phyloP scores from a whole-genome alignment of 208 protist genomes.

The Porcisia hertigi region DNA sequence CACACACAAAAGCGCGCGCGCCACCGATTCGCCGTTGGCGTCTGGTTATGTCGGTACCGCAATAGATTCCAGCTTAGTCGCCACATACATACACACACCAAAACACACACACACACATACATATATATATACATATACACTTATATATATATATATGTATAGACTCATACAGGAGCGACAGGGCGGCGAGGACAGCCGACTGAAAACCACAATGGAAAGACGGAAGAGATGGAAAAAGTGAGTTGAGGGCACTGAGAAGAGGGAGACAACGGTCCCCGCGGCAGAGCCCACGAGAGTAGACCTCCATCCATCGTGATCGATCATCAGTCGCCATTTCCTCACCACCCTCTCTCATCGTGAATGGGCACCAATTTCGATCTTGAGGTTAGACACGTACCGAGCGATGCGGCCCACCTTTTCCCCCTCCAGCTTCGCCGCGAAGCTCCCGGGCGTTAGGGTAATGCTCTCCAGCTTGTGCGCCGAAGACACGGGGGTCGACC shows the following conservation, averaged over 20 bases:
- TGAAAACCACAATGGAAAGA: background rate
- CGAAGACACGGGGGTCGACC: background rate
- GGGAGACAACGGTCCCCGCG: background rate
- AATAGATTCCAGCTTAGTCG: background rate
- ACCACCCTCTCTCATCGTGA: background rate
- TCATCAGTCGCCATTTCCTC: background rate
- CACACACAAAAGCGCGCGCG: background rate
- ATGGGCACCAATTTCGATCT: constrained; percentile 13
- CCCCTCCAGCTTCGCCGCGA: constrained; percentile 24
- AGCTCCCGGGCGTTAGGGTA: constrained; percentile 22
- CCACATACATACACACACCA: background rate
- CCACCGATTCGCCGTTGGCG: background rate
- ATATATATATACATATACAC: background rate
- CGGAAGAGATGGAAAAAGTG: background rate
- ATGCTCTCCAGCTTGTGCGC: constrained; percentile 9
- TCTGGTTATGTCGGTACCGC: background rate
- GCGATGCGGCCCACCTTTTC: constrained; percentile 31
- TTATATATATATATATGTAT: background rate
- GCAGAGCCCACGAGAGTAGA: background rate
- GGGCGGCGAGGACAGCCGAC: background rate
- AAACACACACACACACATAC: background rate
- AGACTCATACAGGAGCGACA: background rate
- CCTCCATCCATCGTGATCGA: background rate
- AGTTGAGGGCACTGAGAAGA: too few species aligned
- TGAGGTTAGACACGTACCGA: constrained; percentile 23